These are phyloP conservation scores for Diplodia sapinea DNA, from an alignment of 2,329 filamentous ascomycete genomes.

Conservation along the genomic window DNA sequence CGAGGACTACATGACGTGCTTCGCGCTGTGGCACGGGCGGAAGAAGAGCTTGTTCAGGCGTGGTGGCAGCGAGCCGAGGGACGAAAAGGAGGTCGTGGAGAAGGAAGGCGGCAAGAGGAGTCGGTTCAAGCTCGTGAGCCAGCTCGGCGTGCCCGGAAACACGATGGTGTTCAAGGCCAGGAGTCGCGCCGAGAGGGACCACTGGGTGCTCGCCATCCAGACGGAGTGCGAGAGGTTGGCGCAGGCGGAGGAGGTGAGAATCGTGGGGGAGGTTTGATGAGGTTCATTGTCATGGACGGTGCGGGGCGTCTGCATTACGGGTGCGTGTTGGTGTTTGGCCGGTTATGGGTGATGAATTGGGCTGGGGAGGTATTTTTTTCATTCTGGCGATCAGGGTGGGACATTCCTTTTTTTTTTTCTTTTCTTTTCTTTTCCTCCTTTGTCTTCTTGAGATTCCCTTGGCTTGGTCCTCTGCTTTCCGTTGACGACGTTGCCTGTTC, in stretches of 20 bases:
- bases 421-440: background rate
- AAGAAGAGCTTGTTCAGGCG: slow-evolving; percentile 62
- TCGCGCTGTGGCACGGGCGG: slow-evolving; percentile 69
- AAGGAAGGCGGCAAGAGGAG: slow-evolving; percentile 34
- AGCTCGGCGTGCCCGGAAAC: slow-evolving; percentile 65
- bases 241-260: slow-evolving; percentile 54
- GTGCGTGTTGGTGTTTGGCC: background rate
- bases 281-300: background rate
- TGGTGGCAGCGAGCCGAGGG: slow-evolving; percentile 37
- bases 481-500: background rate
- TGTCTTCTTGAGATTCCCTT: background rate
- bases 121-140: slow-evolving; percentile 64
- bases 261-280: slow-evolving; percentile 29
- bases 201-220: slow-evolving; percentile 70
- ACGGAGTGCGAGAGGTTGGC: slow-evolving; percentile 69
- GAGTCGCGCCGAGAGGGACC: slow-evolving; percentile 68
- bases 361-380: background rate
- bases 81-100: slow-evolving; percentile 31
- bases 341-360: background rate
- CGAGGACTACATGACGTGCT: slow-evolving; percentile 70
- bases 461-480: background rate
- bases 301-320: background rate
- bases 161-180: slow-evolving; percentile 70
- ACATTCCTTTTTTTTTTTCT: background rate
- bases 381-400: background rate